Evolutionary conservation across 208 protist genomes (phyloP).

Genomic region (Porcisia deanei): DNA sequence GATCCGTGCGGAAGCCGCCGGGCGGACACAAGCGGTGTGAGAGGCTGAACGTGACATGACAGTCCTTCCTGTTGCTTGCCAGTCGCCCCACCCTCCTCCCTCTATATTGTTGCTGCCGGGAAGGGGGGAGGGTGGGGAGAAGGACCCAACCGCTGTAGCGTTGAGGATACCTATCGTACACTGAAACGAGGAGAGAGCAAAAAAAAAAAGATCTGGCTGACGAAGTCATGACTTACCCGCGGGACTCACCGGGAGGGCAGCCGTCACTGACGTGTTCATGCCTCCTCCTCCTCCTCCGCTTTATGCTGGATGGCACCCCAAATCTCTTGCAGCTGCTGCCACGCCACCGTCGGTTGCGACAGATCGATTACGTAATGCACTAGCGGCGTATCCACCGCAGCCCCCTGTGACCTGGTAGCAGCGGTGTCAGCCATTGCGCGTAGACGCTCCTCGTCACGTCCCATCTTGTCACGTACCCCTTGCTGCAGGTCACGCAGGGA

Average conservation of each 20-base stretch:
- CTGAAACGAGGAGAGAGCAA: neutral
- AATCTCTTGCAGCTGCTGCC: conserved; percentile 56
- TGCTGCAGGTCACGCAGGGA: conserved; percentile 40
- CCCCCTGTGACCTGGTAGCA: neutral
- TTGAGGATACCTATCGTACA: neutral
- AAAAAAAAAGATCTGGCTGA: neutral
- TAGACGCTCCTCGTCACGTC: conserved; percentile 46
- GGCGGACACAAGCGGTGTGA: no score
- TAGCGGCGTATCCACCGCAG: conserved; percentile 26
- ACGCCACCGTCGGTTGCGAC: conserved; percentile 43
- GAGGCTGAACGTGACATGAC: neutral
- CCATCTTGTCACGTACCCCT: conserved; percentile 41
- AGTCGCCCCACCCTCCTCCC: neutral
- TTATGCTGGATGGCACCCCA: conserved; percentile 48
- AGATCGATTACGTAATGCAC: conserved; percentile 74
- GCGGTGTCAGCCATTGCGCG: conserved; percentile 5
- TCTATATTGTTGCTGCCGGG: no score
- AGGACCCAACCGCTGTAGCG: neutral
- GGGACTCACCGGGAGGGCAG: neutral
- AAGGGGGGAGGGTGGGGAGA: neutral
- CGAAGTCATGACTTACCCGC: neutral
- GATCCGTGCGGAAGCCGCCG: no score
- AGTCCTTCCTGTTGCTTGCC: no score
- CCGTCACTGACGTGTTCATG: neutral
- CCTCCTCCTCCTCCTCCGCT: conserved; percentile 7